Percentiles rank a stretch among this genome's conserved stretches.
These are phyloP conservation scores for Mikania micrantha DNA, from an alignment of 129 eudicot genomes.

Conservation along the genomic window DNA sequence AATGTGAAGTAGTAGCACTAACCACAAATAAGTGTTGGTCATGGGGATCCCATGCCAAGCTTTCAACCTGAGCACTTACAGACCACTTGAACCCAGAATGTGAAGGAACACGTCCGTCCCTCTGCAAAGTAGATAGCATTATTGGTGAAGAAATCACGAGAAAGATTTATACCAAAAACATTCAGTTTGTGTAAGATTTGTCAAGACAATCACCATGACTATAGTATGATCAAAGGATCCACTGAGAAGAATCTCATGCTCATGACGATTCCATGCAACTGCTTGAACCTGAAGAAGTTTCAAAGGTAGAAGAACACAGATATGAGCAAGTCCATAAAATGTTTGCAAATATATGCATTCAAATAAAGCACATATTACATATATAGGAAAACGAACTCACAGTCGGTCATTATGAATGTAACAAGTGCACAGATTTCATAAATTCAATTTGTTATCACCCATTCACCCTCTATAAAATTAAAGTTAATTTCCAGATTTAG, in stretches of 20 bases:
- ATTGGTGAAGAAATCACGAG: background rate
- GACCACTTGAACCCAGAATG: conserved; percentile 78
- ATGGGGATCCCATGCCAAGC: conserved; percentile 69
- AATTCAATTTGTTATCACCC: background rate
- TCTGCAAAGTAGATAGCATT: conserved; percentile 35
- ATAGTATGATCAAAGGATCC: conserved; percentile 94
- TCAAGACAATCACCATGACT: conserved; percentile 53
- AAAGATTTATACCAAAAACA: background rate
- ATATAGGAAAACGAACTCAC: background rate
- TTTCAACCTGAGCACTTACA: conserved; percentile 60
- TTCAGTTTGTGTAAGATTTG: background rate
- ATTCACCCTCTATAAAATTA: background rate
- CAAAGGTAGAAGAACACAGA: background rate
- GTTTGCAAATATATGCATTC: background rate
- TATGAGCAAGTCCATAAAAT: background rate
- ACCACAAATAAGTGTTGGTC: conserved; percentile 65
- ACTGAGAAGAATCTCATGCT: conserved; percentile 75
- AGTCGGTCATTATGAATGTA: background rate
- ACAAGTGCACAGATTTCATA: background rate
- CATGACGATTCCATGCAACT: conserved; percentile 79
- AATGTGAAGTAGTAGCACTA: conserved; percentile 24
- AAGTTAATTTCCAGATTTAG: background rate
- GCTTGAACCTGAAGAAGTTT: conserved; percentile 73
- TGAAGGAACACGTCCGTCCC: conserved; percentile 58
- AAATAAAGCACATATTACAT: background rate